Base-by-base conservation (phyloP, 2,329 filamentous ascomycete species). In the Aspergillus phoenicis region DNA sequence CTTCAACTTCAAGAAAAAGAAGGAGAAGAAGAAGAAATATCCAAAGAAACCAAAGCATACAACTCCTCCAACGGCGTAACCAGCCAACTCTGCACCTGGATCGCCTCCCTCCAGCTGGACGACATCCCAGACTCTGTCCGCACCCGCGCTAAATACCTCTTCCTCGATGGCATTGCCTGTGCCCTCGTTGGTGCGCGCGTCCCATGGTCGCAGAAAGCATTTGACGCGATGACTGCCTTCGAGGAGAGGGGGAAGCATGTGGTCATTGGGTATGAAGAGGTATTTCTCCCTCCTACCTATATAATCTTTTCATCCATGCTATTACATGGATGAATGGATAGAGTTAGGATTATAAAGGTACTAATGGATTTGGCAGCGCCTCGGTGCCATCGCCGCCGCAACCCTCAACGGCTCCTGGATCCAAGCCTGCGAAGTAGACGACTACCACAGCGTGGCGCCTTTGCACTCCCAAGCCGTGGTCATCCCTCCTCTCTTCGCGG, bases 381-480 rank as follows among this genome's bases (percentile, higher is more conserved):
- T 78, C 2, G 70, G 70, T 2, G 74, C 78, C 2, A 62, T 81
- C 5, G 63, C 75, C 3, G 80, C 79, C 0, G 75, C 77, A 0
- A 60, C 81, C 1, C 60, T 82, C 6, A 82, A 82, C 62, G 74
- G 75, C 17, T 71, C 77, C 1, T 79, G 78, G 60, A 78, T 81
- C 55, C 80, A 82, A 65, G 78, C 72, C 1, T 77, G 77, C 38
- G 79, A 82, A 62, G 64, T 82, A 1, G 78, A 82, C 60, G 80
- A 82, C 61, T 81, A 71, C 58, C 79, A 82, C 62, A 70, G 64
- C 36, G 66, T 66, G 28, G 79, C 79, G 1, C 80, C 78, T 0
- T 59, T 80, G 2, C 78, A 81, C 64, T 76, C 71, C 1, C 74
- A 73, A 41, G 67, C 70, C 5, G 70, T 81, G 36, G 33, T 80